Base-by-base conservation (phyloP, 2,329 filamentous ascomycete genomes). In the Verticillium nubilum region DNA sequence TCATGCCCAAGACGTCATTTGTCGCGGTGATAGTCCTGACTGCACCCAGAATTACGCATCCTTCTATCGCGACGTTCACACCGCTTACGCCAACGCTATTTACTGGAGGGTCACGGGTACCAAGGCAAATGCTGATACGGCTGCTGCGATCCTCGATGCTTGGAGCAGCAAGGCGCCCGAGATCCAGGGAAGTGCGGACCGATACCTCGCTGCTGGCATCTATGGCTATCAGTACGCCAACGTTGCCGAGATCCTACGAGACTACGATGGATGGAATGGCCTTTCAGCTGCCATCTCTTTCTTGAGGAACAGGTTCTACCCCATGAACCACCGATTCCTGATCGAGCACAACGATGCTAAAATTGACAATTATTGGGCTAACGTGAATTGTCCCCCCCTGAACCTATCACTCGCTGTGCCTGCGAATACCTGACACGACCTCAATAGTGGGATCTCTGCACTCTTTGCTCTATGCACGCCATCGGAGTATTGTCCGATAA, bases 191-290 rank as follows among this genome's bases (percentile, higher is more conserved):
- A 70, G 60, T 26, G 64, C 67, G 4, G 76, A 79, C 59, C 70
- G 64, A 27, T 74, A 68, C 58, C 73, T 80, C 2, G 72, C 73
- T 0, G 67, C 74, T 0, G 77, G 78, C 0, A 62, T 80, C 2
- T 76, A 80, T 33, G 78, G 78, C 0, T 79, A 79, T 58, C 68
- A 80, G 61, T 66, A 80, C 13, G 78, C 77, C 17, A 80, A 80
- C 54, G 77, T 74, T 0, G 78, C 71, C 0, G 78, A 80, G 60
- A 67, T 80, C 1, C 65, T 80, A 53, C 66, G 74, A 1, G 63
- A 59, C 23, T 73, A 77, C 56, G 27, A 56, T 9, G 69, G 67
- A 2, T 77, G 74, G 72, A 25, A 63, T 15, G 60, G 62, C 13
- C 59, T 72, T 10, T 58, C 64, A 1, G 66, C 65, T 5, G 65